Base-by-base conservation (phyloP, 495 filamentous ascomycete genomes). In the Neurospora sp. region DNA sequence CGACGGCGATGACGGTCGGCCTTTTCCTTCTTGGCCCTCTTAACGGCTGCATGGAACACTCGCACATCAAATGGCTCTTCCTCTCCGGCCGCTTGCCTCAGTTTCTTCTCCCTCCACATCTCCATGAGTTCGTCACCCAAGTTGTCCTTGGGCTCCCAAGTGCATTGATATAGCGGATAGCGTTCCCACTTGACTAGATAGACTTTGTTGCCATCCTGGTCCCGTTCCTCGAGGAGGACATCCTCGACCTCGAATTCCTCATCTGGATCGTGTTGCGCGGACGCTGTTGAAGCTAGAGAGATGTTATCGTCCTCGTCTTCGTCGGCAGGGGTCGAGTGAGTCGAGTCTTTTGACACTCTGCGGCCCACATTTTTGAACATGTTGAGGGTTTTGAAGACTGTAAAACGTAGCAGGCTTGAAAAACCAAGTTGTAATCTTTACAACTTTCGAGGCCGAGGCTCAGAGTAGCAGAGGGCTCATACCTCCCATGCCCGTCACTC, bases 121-220 rank as follows among this genome's bases (percentile, higher is more conserved):
- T 70, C 37, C 1, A 88, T 77, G 7, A 88, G 83, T 0, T 82
- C 80, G 16, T 83, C 78, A 27, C 85, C 78, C 44, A 94, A 87
- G 66, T 85, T 80, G 0, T 84, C 78, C n/a, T 77, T 77, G 0
- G 90, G 88, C 73, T 93, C 91, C 91, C 91, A 94, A 3, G 87
- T 89, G 69, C 86, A 82, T 68, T 88, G 78, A 14, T 88, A 73
- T 10, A 89, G 68, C 1, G 83, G 80, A 73, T 91, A 94, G n/a
- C 83, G 85, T 35, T 83, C 83, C 92, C 92, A 94, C 73, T 87
- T 84, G 40, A 93, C 86, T 3, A 94, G 83, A 76, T 90, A 94
- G 35, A 79, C 73, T 73, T 75, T 81, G 31, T 78, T 75, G 10
- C 79, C 82, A 9, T 87, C 82, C 0, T 78, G n/a, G 3, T 70